Evolutionary conservation across 495 filamentous ascomycete species (phyloP).

Genomic region (Usnea hakonensis): DNA sequence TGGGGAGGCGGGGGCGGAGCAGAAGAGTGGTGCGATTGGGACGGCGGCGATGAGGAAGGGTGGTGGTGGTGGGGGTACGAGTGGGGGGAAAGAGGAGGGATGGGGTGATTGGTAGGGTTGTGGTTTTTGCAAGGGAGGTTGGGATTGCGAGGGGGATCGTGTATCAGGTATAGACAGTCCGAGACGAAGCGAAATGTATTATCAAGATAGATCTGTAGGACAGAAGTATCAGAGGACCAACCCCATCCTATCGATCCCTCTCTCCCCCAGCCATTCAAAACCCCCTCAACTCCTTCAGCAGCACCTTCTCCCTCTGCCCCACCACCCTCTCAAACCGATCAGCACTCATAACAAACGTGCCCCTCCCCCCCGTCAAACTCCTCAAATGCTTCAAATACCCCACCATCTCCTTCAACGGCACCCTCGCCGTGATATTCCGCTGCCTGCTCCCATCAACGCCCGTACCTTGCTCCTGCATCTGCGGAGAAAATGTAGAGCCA

Average conservation of each 20-base stretch:
- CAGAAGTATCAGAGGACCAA: background rate
- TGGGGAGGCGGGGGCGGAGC: slow-evolving; percentile 30
- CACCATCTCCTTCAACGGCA: slow-evolving; percentile 94
- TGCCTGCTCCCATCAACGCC: slow-evolving; percentile 30
- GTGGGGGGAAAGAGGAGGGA: slow-evolving; percentile 36
- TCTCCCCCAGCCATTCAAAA: slow-evolving; percentile 2
- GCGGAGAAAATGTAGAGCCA: slow-evolving; percentile 41
- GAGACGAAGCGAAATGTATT: background rate
- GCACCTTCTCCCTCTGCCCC: slow-evolving; percentile 50
- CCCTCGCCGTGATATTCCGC: slow-evolving; percentile 67
- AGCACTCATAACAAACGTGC: slow-evolving; percentile 85
- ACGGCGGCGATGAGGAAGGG: slow-evolving; percentile 63
- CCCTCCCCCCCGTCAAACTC: slow-evolving; percentile 79
- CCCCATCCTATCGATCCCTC: background rate
- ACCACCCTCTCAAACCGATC: slow-evolving; percentile 86
- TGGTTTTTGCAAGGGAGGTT: background rate
- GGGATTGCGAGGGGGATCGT: too few relatives aligned
- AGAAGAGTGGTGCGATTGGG: slow-evolving; percentile 47
- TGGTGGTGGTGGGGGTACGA: slow-evolving; percentile 27
- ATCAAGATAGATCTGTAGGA: background rate
- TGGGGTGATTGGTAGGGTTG: slow-evolving; percentile 24
- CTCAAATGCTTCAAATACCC: slow-evolving; percentile 88
- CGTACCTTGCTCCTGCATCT: slow-evolving; percentile 19
- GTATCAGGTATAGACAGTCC: slow-evolving; percentile 1
- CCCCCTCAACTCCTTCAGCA: slow-evolving; percentile 43